Base-by-base conservation (phyloP, 208 protist species). In the Angomonas desouzai region DNA sequence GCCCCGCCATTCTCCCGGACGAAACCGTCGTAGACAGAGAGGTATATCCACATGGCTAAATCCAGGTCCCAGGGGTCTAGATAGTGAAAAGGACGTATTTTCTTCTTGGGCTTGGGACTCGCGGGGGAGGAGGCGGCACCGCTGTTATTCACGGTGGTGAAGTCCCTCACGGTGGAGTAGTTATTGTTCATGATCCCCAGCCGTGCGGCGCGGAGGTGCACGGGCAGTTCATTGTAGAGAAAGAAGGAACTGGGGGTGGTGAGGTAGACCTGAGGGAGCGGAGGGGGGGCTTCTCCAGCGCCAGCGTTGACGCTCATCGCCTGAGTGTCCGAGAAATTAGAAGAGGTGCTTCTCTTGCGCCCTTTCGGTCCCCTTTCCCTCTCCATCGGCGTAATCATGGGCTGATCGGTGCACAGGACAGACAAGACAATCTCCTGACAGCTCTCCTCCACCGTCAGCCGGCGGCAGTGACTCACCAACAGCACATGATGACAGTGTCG, bases 41-140 rank as follows among this genome's bases (percentile, higher is more conserved):
- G 9, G 32, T 48, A 43, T 4, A 28, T 22, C 56, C 56, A 62
- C 16, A 62, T 25, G 29, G 38, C 23, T 6, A 62, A 30, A 25
- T 62, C 56, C 18, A 62, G 34, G 56, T 62, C 56, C 23, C 23
- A 62, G n/a, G 60, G 43, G 22, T 66, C 49, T 7, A 55, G 48
- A 29, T 25, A 43, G 18, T 51, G 45, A 23, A 51, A 13, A 3
- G 45, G 18, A 13, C 45, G 45, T 23, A 22, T 51, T 23, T 51
- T 51, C 20, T 51, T 51, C 20, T 43, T 43, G 13, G 36, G 6
- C 6, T 43, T 43, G 13, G 36, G 6, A 43, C 13, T 43, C 6
- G 36, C 36, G 36, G 36, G 9, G 36, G 13, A 13, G 36, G n/a
- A n/a, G n/a, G n/a, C n/a, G n/a, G n/a, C n/a, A n/a, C n/a, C n/a